Conservation (phyloP, 768 basidiomycete genomes). For the Hericium rajendrae region DNA sequence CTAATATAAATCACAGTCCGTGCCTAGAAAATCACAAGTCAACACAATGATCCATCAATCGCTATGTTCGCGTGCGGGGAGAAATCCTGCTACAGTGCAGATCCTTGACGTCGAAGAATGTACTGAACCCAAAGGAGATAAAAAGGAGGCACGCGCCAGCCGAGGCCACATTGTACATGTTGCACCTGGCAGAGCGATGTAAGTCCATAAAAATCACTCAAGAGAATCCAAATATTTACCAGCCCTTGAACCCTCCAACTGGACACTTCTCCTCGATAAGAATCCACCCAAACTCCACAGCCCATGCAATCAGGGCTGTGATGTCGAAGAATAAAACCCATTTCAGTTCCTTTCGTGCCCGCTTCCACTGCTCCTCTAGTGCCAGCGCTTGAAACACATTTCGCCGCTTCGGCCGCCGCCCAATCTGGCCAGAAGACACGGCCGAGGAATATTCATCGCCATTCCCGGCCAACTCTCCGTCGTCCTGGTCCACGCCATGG, state of each 20-base stretch:
- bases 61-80: no score
- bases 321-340: slow-evolving; percentile 43
- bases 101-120: no score
- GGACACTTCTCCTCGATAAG: slow-evolving; percentile 56
- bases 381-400: slow-evolving; percentile 51
- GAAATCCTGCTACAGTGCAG: no score
- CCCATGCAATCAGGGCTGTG: slow-evolving; percentile 42
- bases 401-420: slow-evolving; percentile 1
- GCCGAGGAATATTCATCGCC: no score
- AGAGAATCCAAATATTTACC: slow-evolving; percentile 31
- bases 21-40: no score
- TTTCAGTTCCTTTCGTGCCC: slow-evolving; percentile 43
- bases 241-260: slow-evolving; percentile 50
- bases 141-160: slow-evolving; percentile 52
- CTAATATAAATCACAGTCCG: no score
- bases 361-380: slow-evolving; percentile 55
- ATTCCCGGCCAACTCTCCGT: no score
- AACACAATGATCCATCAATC: no score
- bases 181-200: slow-evolving; percentile 40
- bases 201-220: slow-evolving; percentile 2
- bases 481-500: no score
- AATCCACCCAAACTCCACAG: slow-evolving; percentile 48
- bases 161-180: slow-evolving; percentile 58
- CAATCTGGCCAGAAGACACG: no score
- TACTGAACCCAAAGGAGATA: slow-evolving; percentile 30